Percentiles rank a stretch among this genome's conserved stretches.
These are phyloP conservation scores for Choanephora cucurbitarum DNA, from an alignment of 371 early-diverging fungal species.

Conservation along the genomic window DNA sequence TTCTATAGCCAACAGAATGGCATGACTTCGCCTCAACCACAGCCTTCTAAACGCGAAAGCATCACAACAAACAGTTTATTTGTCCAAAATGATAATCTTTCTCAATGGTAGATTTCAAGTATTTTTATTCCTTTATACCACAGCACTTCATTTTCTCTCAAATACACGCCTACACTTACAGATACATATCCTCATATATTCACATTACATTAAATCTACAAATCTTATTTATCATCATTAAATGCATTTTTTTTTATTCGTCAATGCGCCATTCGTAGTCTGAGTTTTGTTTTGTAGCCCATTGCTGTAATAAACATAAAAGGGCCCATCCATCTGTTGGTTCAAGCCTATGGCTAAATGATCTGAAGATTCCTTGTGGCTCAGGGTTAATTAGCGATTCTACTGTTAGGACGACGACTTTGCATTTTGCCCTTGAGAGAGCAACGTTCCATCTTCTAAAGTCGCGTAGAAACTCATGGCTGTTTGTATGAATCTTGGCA, in stretches of 20 bases:
- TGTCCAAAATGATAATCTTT: not conserved
- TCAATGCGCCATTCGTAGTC: conserved; percentile 23
- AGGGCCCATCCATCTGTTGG: conserved; percentile 40
- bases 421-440: conserved; percentile 55
- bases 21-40: not conserved
- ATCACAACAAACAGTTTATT: not conserved
- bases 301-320: conserved; percentile 30
- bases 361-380: conserved; percentile 17
- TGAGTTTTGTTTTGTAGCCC: conserved; percentile 27
- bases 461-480: conserved; percentile 46
- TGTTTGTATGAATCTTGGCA: conserved; percentile 23
- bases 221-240: conserved; percentile 2
- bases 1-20: not conserved
- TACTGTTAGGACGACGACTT: conserved; percentile 54
- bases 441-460: conserved; percentile 63
- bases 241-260: conserved; percentile 6
- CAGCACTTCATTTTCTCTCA: too few species aligned
- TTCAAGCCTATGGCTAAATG: conserved; percentile 20
- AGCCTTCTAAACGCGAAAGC: not conserved
- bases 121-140: too few species aligned
- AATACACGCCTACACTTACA: not conserved
- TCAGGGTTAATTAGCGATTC: conserved; percentile 37
- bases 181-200: not conserved
- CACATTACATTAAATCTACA: not conserved
- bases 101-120: not conserved